Base-by-base conservation (phyloP, 148 eudicot genomes). In the Heliamphora exappendiculata region DNA sequence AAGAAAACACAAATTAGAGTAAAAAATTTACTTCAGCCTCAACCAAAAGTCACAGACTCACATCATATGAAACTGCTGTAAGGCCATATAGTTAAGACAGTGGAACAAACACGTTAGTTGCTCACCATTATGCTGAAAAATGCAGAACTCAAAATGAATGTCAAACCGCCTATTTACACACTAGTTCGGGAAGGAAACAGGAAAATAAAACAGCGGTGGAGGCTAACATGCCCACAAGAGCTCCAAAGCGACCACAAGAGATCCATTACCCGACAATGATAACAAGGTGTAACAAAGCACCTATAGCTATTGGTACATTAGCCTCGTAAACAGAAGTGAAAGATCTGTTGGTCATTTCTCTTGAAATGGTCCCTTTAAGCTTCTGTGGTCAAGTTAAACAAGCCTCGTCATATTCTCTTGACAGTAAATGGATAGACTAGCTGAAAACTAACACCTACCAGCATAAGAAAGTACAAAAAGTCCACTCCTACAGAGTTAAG, bases 341-440 rank as follows among this genome's bases (percentile, higher is more conserved):
- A 67, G 66, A 78, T 76, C 67, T 67, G 73, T 47, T 62, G 44
- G 66, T 33, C 67, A 75, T 66, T 74, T 73, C 74, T 72, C 75
- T 75, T 81, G 77, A 66, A 64, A 70, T 74, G 81, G 79, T 79
- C 82, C 59, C 85, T 82, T 82, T 64, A 82, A 86, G 77, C 79
- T 84, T 82, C 71, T 69, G 68, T 78, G 84, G 77, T 75, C 79
- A 75, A 63, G 72, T 84, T 72, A 71, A 62, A 41, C 67, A 65
- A 67, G 63, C 78, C 74, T 72, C 77, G 64, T 78, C 74, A 71
- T 79, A 41, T 57, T 81, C 72, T 39, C 70, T 76, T 63, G 53
- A 49, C 28, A 34, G 33, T 45, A 60, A 67, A 53, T n/a, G 41
- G 39, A 67, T 42, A 59, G 60, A 62, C 36, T 28, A 41, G 50